A percentile compares a stretch with the other conserved stretches of the same genome.
Conservation (phyloP, 2,329 filamentous ascomycete genomes). For the Pseudocercospora eumusae region DNA sequence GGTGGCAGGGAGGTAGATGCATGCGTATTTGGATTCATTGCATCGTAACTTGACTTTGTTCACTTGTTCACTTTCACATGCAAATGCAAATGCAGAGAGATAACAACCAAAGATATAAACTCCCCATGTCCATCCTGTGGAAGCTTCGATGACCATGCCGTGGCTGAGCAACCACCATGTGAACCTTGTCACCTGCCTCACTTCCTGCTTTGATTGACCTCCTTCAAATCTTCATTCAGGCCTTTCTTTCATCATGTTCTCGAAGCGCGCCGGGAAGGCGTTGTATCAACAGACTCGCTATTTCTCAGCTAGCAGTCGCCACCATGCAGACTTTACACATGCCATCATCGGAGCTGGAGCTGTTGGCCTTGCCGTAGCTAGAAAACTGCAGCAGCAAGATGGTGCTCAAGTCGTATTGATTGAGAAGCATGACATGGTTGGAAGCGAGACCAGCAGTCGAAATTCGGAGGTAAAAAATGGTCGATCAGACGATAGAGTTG, state of each 20-base stretch:
- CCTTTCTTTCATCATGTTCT: slow-evolving; percentile 16
- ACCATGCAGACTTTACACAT: slow-evolving; percentile 62
- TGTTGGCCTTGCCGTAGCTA: slow-evolving; percentile 78
- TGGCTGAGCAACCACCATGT: slow-evolving; percentile 3
- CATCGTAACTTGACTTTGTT: slow-evolving; percentile 12
- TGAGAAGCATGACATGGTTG: slow-evolving; percentile 73
- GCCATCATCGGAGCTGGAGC: slow-evolving; percentile 70
- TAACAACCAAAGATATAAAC: background rate
- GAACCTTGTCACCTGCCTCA: background rate
- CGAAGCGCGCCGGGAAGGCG: slow-evolving; percentile 5
- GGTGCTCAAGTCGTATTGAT: slow-evolving; percentile 71
- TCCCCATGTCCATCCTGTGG: background rate
- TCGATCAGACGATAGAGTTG: background rate
- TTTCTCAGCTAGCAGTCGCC: slow-evolving; percentile 48
- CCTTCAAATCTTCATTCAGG: slow-evolving; percentile 1
- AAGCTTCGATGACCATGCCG: slow-evolving; percentile 5
- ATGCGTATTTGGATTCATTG: slow-evolving; percentile 23
- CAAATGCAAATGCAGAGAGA: background rate
- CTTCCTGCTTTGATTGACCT: background rate
- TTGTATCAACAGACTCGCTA: slow-evolving; percentile 21
- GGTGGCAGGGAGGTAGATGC: slow-evolving; percentile 32
- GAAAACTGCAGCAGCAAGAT: slow-evolving; percentile 64
- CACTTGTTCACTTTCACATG: background rate
- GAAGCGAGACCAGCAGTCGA: slow-evolving; percentile 83
- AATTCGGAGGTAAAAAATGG: slow-evolving; percentile 70